Percentiles rank a stretch among this genome's conserved stretches.
These are phyloP conservation scores for Pezicula neosporulosa DNA, from an alignment of 2,329 filamentous ascomycete genomes.

Conservation along the genomic window DNA sequence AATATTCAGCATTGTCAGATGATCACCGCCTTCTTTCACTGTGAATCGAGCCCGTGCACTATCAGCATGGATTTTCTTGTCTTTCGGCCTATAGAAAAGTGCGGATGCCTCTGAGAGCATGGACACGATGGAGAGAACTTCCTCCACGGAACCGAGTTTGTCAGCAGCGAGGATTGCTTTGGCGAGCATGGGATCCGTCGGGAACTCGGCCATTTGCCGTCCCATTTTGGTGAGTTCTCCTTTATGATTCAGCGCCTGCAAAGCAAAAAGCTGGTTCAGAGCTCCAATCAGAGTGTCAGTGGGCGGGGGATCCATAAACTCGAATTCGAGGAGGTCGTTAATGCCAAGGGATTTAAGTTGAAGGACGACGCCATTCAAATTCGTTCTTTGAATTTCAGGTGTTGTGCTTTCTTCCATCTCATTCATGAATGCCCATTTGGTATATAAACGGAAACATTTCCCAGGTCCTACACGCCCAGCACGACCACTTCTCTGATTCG, in stretches of 20 bases:
- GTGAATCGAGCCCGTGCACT: constrained; percentile 87
- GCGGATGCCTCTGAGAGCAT: constrained; percentile 88
- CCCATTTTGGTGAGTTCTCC: constrained; percentile 89
- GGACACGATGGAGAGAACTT: constrained; percentile 88
- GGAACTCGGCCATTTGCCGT: constrained; percentile 93
- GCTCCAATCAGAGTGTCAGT: constrained; percentile 86
- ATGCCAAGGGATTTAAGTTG: constrained; percentile 88
- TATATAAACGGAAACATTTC: constrained; percentile 91
- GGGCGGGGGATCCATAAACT: constrained; percentile 92
- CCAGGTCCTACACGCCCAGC: constrained; percentile 90
- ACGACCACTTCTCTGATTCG: constrained; percentile 88
- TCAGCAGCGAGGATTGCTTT: constrained; percentile 86
- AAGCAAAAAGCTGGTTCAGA: constrained; percentile 85
- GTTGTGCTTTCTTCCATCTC: constrained; percentile 91
- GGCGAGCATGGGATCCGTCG: constrained; percentile 86
- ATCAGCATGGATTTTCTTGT: constrained; percentile 96
- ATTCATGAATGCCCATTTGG: constrained; percentile 90
- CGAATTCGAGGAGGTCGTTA: constrained; percentile 88
- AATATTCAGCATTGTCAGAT: constrained; percentile 83
- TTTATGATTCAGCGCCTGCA: constrained; percentile 84
- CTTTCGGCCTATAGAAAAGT: constrained; percentile 91
- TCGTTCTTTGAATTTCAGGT: constrained; percentile 89
- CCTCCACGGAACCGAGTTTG: constrained; percentile 88
- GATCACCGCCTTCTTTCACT: constrained; percentile 85
- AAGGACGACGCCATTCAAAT: constrained; percentile 79